Base-by-base conservation (phyloP, 768 basidiomycete species). In the Lentinula guzmanii region DNA sequence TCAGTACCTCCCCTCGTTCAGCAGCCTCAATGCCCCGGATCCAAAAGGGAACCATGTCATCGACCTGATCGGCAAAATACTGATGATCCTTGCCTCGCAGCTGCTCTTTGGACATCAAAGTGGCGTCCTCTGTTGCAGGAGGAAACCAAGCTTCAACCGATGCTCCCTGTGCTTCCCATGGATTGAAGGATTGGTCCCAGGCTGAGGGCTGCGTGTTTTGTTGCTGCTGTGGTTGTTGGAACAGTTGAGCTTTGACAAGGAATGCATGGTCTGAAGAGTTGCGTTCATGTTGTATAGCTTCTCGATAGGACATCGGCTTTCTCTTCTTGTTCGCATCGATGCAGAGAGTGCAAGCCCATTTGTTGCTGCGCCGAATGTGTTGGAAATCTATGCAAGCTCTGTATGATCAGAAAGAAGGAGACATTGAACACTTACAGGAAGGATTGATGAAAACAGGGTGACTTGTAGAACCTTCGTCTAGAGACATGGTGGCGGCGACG, bases 31-130 rank as follows among this genome's bases (percentile, higher is more conserved):
- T 71, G 0, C 77, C 80, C 11, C 75, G 69, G 48, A 75, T 74
- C 84, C 84, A 86, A 68, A 83, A 85, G 3, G 79, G 78, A 37
- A 86, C 76, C 64, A 82, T 65, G 66, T 83, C 81, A 41, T 71
- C 70, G 24, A 82, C 75, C 10, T 78, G 74, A 62, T 83, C 82
- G n/a, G 82, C 75, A 52, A 68, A 62, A 28, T 57, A 51, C 15
- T 45, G 59, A 31, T 57, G 60, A 16, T 64, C 63, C 16, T 52
- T 50, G 28, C 33, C 16, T n/a, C 53, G 52, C 8, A 61, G 31
- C 53, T 55, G 48, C 21, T 52, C 59, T 28, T 60, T 60, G 28
- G 48, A 42, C n/a, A 52, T 31, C 13, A n/a, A 67, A 64, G 2
- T 66, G 67, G 5, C 72, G 66, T 7, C 68, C 68, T 37, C 69